Base-by-base conservation (phyloP, 1,284 basidiomycete species). In the Malassezia japonica region DNA sequence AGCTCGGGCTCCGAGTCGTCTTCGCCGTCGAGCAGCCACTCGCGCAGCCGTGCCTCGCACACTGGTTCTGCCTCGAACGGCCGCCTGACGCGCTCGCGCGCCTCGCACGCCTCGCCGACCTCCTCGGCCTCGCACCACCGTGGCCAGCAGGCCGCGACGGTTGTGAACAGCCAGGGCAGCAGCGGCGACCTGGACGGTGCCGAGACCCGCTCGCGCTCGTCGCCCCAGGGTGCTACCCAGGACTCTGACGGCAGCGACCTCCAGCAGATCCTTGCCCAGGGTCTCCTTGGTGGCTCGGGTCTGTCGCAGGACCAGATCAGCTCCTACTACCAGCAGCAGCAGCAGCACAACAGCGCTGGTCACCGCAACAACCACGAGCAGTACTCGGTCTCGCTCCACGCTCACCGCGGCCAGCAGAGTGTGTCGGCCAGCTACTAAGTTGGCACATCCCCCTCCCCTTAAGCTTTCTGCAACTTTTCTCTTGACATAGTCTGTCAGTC, bases 221-320 rank as follows among this genome's bases (percentile, higher is more conserved):
- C 24, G 38, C 8, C 20, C 23, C 25, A 27, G 24, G 6, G 28
- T 21, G 2, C 44, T 13, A n/a, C n/a, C 24, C 4, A 27, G 21
- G 9, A 27, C 25, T 4, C 20, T 7, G 18, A 20, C 13, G 34
- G 29, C 4, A 40, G 21, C 29, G 28, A 29, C 10, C 20, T 48
- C 23, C 9, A 36, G 42, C 9, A 48, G 10, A 25, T 45, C 15
- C 28, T 54, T 9, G 51, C 46, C 13, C 37, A 48, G 33, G 46
- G 51, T n/a, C 41, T 54, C 5, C 40, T 54, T 18, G 37, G 43
- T 27, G 33, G 47, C 39, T 42, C 51, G 9, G 51, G 51, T 31
- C 43, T 54, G 3, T 54, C 51, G 39, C 46, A 31, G 4, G 16
- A 37, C n/a, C 51, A 54, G 41, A 36, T 54, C 25, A 45, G 29